Evolutionary conservation across 78 protist species (phyloP).

Genomic region (Tieghemostelium lacteum): DNA sequence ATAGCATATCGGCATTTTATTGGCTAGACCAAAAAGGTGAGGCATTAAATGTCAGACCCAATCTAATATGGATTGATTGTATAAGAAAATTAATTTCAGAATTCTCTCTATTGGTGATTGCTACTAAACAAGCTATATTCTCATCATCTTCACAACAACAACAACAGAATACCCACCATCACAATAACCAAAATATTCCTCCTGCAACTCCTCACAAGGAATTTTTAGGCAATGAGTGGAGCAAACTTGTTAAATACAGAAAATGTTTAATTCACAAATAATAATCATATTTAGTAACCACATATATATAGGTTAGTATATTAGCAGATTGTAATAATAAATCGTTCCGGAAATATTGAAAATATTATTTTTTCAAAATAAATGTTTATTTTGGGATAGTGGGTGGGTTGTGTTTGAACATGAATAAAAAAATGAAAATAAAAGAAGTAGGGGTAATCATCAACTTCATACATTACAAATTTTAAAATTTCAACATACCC

Average conservation of each 20-base stretch:
- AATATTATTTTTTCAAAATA: no score
- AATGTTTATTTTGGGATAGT: no score
- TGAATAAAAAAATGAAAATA: no score
- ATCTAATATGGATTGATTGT: slow-evolving; percentile 13
- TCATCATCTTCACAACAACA: not conserved
- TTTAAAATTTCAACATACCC: no score
- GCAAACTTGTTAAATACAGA: slow-evolving; percentile 31
- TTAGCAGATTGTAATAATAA: no score
- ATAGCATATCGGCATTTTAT: slow-evolving; percentile 58
- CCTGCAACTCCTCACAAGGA: slow-evolving; percentile 28
- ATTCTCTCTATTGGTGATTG: not conserved
- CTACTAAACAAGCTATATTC: slow-evolving; percentile 46
- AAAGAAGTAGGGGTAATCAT: not conserved
- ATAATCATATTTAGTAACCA: no score
- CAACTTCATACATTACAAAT: no score
- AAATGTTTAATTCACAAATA: no score
- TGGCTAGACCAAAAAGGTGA: slow-evolving; percentile 70
- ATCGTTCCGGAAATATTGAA: not conserved
- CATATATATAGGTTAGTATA: no score
- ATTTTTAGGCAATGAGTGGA: slow-evolving; percentile 34
- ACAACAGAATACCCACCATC: not conserved
- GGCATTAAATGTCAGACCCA: not conserved
- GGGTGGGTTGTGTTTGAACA: no score
- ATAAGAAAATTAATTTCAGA: slow-evolving; percentile 3
- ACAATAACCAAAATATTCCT: not conserved